phyloP scores from a whole-genome alignment of 192 early-diverging fungal genomes.

The Chytriomyces hyalinus region DNA sequence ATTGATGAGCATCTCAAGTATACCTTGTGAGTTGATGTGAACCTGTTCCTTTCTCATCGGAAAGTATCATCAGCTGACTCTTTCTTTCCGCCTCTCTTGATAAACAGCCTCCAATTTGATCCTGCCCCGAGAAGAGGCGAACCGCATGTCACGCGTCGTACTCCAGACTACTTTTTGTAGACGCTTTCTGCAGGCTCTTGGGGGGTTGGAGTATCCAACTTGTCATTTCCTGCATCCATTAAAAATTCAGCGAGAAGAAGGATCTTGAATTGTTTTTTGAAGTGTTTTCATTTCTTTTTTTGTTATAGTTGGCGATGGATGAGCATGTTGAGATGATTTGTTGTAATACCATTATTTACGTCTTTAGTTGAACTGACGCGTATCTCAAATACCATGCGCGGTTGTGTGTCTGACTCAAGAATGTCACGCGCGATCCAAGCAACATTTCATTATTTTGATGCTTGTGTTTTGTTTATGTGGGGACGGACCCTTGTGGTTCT shows the following conservation, averaged over 20 bases:
- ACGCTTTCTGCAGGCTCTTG: neutral
- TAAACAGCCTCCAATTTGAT: constrained; percentile 83
- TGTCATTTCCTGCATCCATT: no score
- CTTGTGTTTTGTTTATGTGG: neutral
- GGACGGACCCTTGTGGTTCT: neutral
- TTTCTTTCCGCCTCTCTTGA: neutral
- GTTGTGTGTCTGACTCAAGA: no score
- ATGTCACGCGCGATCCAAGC: no score
- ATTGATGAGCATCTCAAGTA: constrained; percentile 99
- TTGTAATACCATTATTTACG: no score
- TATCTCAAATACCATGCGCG: no score
- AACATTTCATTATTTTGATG: neutral
- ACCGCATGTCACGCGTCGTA: constrained; percentile 96
- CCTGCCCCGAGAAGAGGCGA: constrained; percentile 96
- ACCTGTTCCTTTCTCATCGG: neutral
- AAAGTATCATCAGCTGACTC: neutral
- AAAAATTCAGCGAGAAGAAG: no score
- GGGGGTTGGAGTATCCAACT: no score
- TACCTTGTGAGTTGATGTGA: constrained; percentile 74
- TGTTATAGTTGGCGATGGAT: no score
- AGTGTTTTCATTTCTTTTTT: no score
- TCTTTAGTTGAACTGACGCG: no score
- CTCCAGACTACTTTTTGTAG: constrained; percentile 98
- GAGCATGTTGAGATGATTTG: no score
- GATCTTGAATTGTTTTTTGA: no score